Conservation (phyloP, 177 flowering plant species). For the Vitis hybrid region DNA sequence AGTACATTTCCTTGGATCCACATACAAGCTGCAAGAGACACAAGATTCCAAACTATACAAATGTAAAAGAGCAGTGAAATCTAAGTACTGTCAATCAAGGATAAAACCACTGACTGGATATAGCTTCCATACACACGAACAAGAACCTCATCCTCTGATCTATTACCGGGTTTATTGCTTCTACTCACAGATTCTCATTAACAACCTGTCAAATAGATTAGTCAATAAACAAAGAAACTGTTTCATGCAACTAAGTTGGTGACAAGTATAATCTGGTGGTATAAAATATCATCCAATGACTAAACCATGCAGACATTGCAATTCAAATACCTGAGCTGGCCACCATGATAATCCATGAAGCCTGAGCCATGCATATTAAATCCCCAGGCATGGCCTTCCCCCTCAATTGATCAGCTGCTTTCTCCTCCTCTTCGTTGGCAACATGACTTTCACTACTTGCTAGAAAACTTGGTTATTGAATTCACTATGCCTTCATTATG, state of each 20-base stretch:
- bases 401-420: slow-evolving; percentile 15
- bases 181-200: slow-evolving; percentile 39
- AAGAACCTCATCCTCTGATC: slow-evolving; percentile 1
- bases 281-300: not conserved
- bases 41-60: not conserved
- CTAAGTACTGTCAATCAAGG: slow-evolving; percentile 3
- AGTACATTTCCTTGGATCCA: slow-evolving; percentile 30
- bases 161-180: slow-evolving; percentile 25
- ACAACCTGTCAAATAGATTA: slow-evolving; percentile 36
- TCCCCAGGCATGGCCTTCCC: slow-evolving; percentile 34
- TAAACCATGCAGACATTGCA: not conserved
- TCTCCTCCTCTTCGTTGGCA: slow-evolving; percentile 14
- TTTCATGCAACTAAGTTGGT: not conserved
- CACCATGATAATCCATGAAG: slow-evolving; percentile 41
- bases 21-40: slow-evolving; percentile 42
- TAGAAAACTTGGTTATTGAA: not conserved
- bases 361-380: slow-evolving; percentile 42
- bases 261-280: not conserved
- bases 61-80: not conserved
- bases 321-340: slow-evolving; percentile 59
- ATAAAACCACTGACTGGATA: slow-evolving; percentile 36
- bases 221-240: not conserved
- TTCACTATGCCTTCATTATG: too few species aligned
- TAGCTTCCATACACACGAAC: slow-evolving; percentile 66
- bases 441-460: slow-evolving; percentile 16